Evolutionary conservation across 805 yeast genomes (phyloP), one percentile per base, ranked within the genome.

Genomic region (Ogataea naganishii): DNA sequence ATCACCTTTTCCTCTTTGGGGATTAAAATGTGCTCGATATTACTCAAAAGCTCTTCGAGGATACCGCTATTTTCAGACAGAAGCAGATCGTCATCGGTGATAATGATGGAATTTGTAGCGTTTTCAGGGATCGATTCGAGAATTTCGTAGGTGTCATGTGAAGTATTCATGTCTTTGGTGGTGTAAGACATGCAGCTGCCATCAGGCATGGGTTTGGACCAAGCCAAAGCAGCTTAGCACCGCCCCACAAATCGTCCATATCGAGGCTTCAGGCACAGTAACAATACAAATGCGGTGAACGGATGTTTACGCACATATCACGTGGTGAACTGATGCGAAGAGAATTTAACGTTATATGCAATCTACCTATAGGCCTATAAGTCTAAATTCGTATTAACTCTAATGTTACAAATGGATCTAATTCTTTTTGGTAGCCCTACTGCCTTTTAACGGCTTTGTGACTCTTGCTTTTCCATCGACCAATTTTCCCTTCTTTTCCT

Each of bases 51-150:
- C 23, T 40, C 46, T 2, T 35, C 20, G 11, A 46, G 18, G 6
- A 42, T 24, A 15, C 44, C 46, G 8, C 17, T 26, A 23, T 49
- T 44, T 3, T 29, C 30, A 3, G 36, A 26, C n/a, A 34, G 35
- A 12, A 50, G 20, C 7, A 50, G 21, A 11, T 37, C 31, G 10
- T 14, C 23, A 24, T 51, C 58, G 7, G 56, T 52, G 7, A 53
- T 37, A 11, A 53, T 46, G 4, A 52, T 27, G 3, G 56, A 49
- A 28, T 52, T 52, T 2, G 56, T 44, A n/a, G 43, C 42, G 13
- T 27, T 14, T 16, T 7, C 30, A 5, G 11, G 14, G 7, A 11
- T 8, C n/a, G 11, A 18, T 12, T 28, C 29, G 11, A 16, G 8
- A 7, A 14, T 7, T 14, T 7, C 19, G 15, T 26, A 7, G 19